phyloP scores from a whole-genome alignment of 73 alveolate species.

The Paramecium primaurelia region DNA sequence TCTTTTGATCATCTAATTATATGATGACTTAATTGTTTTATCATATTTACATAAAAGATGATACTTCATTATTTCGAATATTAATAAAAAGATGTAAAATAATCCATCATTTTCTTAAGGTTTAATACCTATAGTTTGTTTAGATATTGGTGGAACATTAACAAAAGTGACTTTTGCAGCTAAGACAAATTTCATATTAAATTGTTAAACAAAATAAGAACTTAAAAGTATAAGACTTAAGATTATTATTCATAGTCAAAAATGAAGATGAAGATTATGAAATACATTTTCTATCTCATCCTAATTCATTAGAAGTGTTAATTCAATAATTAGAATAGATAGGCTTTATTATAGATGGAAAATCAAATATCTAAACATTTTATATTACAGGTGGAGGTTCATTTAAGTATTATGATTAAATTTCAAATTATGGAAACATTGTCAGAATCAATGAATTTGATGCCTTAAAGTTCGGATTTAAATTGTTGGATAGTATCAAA shows the following conservation, averaged over 20 bases:
- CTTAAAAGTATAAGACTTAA: constrained; percentile 7
- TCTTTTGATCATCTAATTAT: neutral
- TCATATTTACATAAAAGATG: neutral
- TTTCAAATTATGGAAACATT: neutral
- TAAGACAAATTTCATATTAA: neutral
- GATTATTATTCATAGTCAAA: neutral
- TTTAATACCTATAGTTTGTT: constrained; percentile 38
- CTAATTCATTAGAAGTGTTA: neutral
- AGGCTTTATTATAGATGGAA: neutral
- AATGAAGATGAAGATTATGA: neutral
- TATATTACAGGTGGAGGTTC: constrained; percentile 65
- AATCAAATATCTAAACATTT: neutral
- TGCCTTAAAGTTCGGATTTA: constrained; percentile 41
- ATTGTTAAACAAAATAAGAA: neutral
- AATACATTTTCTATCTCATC: neutral
- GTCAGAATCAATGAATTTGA: constrained; percentile 52
- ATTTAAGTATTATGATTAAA: constrained; percentile 5
- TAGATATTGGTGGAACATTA: constrained; percentile 62
- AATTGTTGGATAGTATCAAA: neutral
- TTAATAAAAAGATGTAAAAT: neutral
- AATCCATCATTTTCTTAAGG: neutral
- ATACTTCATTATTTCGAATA: neutral
- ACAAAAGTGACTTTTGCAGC: constrained; percentile 43
- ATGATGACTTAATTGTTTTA: neutral
- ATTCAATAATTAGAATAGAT: neutral